phyloP scores from a whole-genome alignment of 1,284 basidiomycete species.

The Cryptococcus sp. region DNA sequence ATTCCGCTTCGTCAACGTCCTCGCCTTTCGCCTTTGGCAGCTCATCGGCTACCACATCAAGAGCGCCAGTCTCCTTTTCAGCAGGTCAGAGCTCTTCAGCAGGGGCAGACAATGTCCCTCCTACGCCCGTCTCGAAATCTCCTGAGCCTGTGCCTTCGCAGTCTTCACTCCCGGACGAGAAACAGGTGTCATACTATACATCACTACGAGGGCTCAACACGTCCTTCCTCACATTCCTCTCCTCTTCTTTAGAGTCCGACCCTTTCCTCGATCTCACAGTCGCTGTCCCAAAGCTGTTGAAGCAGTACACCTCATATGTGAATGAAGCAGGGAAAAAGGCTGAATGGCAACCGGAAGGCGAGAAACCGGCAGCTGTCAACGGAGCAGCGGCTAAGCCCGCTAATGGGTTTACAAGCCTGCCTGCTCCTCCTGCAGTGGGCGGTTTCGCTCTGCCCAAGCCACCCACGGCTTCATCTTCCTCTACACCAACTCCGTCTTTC shows the following conservation, averaged over 20 bases:
- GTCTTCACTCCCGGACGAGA: constrained; percentile 36
- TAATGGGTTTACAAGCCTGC: constrained; percentile 30
- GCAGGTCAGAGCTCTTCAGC: not conserved
- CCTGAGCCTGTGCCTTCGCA: constrained; percentile 20
- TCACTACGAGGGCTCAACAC: constrained; percentile 78
- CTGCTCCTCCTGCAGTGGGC: constrained; percentile 11
- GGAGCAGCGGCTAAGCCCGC: constrained; percentile 11
- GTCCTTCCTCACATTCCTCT: constrained; percentile 66
- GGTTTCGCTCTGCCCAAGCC: constrained; percentile 10
- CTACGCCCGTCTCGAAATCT: constrained; percentile 3
- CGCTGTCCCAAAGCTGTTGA: constrained; percentile 54
- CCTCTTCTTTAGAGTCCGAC: constrained; percentile 67
- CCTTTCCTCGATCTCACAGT: constrained; percentile 70
- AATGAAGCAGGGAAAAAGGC: constrained; percentile 59
- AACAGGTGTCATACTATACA: constrained; percentile 64
- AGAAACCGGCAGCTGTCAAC: constrained; percentile 10
- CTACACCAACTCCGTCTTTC: not conserved
- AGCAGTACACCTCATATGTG: constrained; percentile 67
- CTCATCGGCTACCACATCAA: constrained; percentile 1
- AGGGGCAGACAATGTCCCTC: not conserved
- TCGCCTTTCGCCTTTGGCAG: constrained; percentile 11
- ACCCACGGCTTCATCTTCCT: not conserved
- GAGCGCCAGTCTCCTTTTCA: not conserved
- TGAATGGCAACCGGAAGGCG: constrained; percentile 38
- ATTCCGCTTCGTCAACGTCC: not conserved